Evolutionary conservation across 1,139 yeast species (phyloP).

Genomic region (Lodderomyces oxycetoniae): DNA sequence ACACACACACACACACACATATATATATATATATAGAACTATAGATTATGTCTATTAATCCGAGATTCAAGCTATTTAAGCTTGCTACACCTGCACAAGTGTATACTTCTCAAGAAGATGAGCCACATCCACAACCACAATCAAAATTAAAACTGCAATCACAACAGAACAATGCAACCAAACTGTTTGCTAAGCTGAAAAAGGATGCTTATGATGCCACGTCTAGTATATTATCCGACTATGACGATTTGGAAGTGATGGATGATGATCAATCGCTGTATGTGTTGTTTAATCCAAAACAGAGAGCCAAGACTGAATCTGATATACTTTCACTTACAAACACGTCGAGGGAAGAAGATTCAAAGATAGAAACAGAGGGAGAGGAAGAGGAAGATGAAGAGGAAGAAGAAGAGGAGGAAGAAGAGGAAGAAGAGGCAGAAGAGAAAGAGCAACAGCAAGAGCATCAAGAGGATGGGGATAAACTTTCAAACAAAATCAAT

Average conservation of each 20-base stretch:
- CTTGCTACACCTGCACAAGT: not conserved
- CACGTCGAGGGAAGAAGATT: slow-evolving; percentile 16
- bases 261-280: slow-evolving; percentile 34
- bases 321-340: slow-evolving; percentile 40
- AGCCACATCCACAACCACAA: slow-evolving; percentile 5
- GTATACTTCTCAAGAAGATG: not conserved
- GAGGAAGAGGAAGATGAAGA: slow-evolving; percentile 13
- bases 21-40: not conserved
- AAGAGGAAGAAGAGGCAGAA: slow-evolving; percentile 13
- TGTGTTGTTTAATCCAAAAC: slow-evolving; percentile 38
- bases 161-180: slow-evolving; percentile 6
- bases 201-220: slow-evolving; percentile 11
- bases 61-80: slow-evolving; percentile 9
- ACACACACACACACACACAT: slow-evolving; percentile 1
- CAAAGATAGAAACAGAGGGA: slow-evolving; percentile 9
- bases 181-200: not conserved
- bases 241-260: slow-evolving; percentile 14
- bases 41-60: slow-evolving; percentile 10
- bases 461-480: slow-evolving; percentile 4
- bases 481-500: slow-evolving; percentile 22
- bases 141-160: slow-evolving; percentile 11
- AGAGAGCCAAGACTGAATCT: slow-evolving; percentile 18
- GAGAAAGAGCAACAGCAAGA: slow-evolving; percentile 4
- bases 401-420: slow-evolving; percentile 14
- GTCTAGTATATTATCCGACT: slow-evolving; percentile 19